Evolutionary conservation across 2,329 filamentous ascomycete species (phyloP).

Genomic region (Lecanosticta acicola): DNA sequence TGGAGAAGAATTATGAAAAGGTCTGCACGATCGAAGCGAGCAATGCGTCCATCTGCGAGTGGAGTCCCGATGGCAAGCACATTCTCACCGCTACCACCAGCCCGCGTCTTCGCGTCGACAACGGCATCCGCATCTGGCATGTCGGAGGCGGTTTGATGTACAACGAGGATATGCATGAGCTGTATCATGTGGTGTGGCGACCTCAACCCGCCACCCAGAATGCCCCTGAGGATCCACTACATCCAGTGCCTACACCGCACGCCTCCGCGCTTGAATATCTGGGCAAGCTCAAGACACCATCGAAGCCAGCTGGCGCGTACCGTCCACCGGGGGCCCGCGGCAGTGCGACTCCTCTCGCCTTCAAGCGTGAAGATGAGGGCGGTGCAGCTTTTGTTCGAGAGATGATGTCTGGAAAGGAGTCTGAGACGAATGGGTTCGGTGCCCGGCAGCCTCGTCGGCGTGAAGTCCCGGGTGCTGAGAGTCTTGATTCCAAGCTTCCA

Average conservation of each 20-base stretch:
- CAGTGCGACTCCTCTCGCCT: slow-evolving; percentile 80
- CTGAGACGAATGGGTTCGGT: slow-evolving; percentile 69
- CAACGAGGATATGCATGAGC: slow-evolving; percentile 86
- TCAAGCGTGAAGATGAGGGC: slow-evolving; percentile 96
- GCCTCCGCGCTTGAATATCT: slow-evolving; percentile 76
- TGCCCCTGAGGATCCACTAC: slow-evolving; percentile 64
- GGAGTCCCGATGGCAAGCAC: slow-evolving; percentile 92
- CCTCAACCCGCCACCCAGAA: slow-evolving; percentile 62
- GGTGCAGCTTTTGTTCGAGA: slow-evolving; percentile 83
- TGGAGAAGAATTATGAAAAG: slow-evolving; percentile 90
- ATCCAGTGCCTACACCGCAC: slow-evolving; percentile 70
- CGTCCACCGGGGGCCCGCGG: slow-evolving; percentile 90
- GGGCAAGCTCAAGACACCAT: slow-evolving; percentile 83
- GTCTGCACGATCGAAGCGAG: slow-evolving; percentile 89
- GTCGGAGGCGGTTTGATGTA: slow-evolving; percentile 86
- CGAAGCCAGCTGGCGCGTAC: slow-evolving; percentile 95
- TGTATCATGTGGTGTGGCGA: slow-evolving; percentile 84
- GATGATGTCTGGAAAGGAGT: slow-evolving; percentile 51
- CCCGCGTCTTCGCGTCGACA: slow-evolving; percentile 90
- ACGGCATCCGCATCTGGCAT: slow-evolving; percentile 93
- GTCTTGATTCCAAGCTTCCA: slow-evolving; percentile 52
- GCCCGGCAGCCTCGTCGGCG: slow-evolving; percentile 57
- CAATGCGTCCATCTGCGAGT: slow-evolving; percentile 93
- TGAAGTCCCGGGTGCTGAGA: slow-evolving; percentile 80
- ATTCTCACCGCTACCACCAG: slow-evolving; percentile 98